Conservation (phyloP, 2,329 filamentous ascomycete species). For the Xylariaceae sp. region DNA sequence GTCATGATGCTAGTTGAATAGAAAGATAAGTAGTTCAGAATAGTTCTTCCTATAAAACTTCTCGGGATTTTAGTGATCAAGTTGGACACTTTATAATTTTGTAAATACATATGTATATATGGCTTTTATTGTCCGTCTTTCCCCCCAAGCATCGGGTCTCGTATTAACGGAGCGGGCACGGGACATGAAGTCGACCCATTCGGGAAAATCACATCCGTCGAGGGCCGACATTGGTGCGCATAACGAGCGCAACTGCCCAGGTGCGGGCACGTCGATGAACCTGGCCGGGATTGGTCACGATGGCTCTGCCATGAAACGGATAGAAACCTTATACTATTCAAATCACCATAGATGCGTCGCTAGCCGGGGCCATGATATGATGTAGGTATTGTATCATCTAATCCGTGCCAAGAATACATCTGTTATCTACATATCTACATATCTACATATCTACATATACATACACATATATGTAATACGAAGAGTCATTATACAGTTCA, state of each 20-base stretch:
- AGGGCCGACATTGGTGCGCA: conserved; percentile 28
- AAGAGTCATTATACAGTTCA: too few species aligned
- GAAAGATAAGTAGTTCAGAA: background rate
- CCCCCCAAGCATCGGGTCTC: conserved; percentile 5
- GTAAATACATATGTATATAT: conserved; percentile 10
- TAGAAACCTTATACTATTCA: too few species aligned
- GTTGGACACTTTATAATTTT: background rate
- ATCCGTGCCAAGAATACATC: too few species aligned
- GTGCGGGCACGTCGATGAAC: background rate
- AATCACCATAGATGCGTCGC: too few species aligned
- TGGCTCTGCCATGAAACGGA: background rate
- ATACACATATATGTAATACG: too few species aligned
- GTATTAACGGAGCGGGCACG: conserved; percentile 21
- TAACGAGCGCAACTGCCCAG: too few species aligned
- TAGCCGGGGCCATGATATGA: too few species aligned
- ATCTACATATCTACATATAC: too few species aligned
- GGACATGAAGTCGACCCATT: conserved; percentile 15
- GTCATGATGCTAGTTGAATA: conserved; percentile 59
- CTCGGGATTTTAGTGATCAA: background rate
- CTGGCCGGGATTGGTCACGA: background rate
- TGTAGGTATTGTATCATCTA: too few species aligned
- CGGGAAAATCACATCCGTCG: conserved; percentile 25
- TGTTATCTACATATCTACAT: too few species aligned
- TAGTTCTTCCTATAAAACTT: background rate
- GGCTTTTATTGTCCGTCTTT: conserved; percentile 1